A percentile compares a stretch with the other conserved stretches of the same genome.
Evolutionary conservation across 371 early-diverging fungal species (phyloP).

Genomic region (Actinomortierella ambigua): DNA sequence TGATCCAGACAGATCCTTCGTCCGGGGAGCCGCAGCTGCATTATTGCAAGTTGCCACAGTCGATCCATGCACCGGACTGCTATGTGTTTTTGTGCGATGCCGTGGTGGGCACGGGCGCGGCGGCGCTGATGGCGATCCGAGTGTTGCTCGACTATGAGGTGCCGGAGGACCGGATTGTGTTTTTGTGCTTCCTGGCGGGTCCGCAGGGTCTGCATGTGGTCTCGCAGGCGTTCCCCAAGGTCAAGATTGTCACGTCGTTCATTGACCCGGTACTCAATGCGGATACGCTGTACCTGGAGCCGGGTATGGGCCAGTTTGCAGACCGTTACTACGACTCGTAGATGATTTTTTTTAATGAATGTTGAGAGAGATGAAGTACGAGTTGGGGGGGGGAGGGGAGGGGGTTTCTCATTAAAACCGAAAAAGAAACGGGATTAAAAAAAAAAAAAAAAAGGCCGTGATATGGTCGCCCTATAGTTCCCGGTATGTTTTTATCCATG

Average conservation of each 20-base stretch:
- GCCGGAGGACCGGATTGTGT: conserved; percentile 82
- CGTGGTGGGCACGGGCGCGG: conserved; percentile 86
- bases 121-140: conserved; percentile 92
- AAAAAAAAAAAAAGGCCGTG: no score
- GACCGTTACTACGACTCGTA: conserved; percentile 34
- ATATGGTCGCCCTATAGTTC: no score
- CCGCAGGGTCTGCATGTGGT: conserved; percentile 77
- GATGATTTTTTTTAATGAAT: no score
- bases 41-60: conserved; percentile 27
- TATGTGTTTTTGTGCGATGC: conserved; percentile 62
- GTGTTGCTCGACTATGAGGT: conserved; percentile 89
- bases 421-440: no score
- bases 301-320: conserved; percentile 92
- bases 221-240: conserved; percentile 80
- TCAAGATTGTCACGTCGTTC: conserved; percentile 81
- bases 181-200: conserved; percentile 79
- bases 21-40: conserved; percentile 81
- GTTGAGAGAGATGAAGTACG: no score
- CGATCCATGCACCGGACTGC: neutral
- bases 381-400: no score
- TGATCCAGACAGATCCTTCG: conserved; percentile 82
- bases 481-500: no score
- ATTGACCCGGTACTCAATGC: conserved; percentile 69
- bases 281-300: conserved; percentile 72
- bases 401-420: no score